phyloP scores from a whole-genome alignment of 257 asterid genomes.

The Petrea volubilis region DNA sequence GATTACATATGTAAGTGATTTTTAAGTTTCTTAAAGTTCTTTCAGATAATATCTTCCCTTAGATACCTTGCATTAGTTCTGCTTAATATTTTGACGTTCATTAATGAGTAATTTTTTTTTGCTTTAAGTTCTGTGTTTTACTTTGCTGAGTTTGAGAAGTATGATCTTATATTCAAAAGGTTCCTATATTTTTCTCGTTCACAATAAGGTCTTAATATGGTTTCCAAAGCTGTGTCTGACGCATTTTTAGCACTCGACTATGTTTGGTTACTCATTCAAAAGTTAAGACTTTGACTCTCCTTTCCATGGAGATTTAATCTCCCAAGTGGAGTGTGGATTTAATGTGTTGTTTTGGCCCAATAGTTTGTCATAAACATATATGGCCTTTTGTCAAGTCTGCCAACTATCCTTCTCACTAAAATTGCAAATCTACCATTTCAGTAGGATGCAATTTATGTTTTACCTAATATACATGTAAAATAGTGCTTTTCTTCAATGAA shows the following conservation, averaged over 20 bases:
- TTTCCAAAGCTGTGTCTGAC: not conserved
- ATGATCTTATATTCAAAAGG: not conserved
- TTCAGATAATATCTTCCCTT: not conserved
- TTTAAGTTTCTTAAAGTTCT: not conserved
- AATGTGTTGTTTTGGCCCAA: not conserved
- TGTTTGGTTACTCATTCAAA: not conserved
- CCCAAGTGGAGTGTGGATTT: not conserved
- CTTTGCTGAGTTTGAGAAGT: not conserved
- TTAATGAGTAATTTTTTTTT: not conserved
- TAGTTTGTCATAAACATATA: not conserved
- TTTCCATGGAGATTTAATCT: not conserved
- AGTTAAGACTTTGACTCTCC: not conserved
- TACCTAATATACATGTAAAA: not conserved
- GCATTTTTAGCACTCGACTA: not conserved
- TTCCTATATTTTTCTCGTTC: not conserved
- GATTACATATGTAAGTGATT: slow-evolving; percentile 79
- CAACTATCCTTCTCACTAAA: not conserved
- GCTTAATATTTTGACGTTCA: not conserved
- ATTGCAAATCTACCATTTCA: not conserved
- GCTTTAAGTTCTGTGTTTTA: not conserved
- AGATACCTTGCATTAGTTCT: not conserved
- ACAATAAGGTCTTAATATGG: not conserved
- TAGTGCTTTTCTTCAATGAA: not conserved
- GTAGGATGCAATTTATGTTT: not conserved
- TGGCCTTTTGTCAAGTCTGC: not conserved